Evolutionary conservation across 2,329 filamentous ascomycete species (phyloP).

Genomic region (Aspergillus pseudoglaucus): DNA sequence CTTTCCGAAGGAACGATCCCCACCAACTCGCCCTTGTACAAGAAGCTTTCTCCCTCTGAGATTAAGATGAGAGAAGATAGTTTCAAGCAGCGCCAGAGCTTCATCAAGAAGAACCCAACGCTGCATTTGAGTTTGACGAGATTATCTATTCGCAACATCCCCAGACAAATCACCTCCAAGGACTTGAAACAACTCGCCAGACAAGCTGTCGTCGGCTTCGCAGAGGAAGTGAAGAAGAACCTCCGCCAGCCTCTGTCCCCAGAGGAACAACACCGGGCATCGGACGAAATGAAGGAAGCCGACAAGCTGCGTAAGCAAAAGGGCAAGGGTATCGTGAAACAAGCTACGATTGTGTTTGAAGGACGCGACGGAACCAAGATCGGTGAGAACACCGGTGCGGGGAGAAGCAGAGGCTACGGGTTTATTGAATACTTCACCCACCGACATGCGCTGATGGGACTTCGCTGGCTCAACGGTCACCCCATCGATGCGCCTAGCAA

Average conservation of each 20-base stretch:
- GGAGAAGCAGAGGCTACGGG: slow-evolving; percentile 85
- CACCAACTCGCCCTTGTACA: slow-evolving; percentile 68
- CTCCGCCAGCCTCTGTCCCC: slow-evolving; percentile 73
- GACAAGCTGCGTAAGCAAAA: slow-evolving; percentile 74
- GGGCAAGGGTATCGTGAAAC: slow-evolving; percentile 79
- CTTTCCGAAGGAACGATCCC: slow-evolving; percentile 80
- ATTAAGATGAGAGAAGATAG: slow-evolving; percentile 84
- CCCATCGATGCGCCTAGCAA: slow-evolving; percentile 39
- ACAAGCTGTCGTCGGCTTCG: slow-evolving; percentile 89
- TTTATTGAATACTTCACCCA: slow-evolving; percentile 97
- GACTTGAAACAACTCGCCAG: slow-evolving; percentile 86
- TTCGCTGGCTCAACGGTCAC: slow-evolving; percentile 87
- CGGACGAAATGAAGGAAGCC: slow-evolving; percentile 70
- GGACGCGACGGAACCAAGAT: slow-evolving; percentile 79
- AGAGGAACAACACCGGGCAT: slow-evolving; percentile 76
- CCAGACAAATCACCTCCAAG: slow-evolving; percentile 74
- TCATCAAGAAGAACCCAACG: slow-evolving; percentile 85
- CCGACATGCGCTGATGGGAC: slow-evolving; percentile 86
- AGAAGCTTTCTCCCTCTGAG: slow-evolving; percentile 69
- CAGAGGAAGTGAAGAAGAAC: slow-evolving; percentile 76
- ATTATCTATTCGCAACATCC: slow-evolving; percentile 85
- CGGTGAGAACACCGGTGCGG: slow-evolving; percentile 66
- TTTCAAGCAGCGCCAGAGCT: slow-evolving; percentile 75
- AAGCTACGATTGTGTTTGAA: slow-evolving; percentile 94
- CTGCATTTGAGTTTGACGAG: slow-evolving; percentile 85